These are phyloP conservation scores for Scleromitrula shiraiana DNA, from an alignment of 2,329 filamentous ascomycete genomes.

Conservation along the genomic window DNA sequence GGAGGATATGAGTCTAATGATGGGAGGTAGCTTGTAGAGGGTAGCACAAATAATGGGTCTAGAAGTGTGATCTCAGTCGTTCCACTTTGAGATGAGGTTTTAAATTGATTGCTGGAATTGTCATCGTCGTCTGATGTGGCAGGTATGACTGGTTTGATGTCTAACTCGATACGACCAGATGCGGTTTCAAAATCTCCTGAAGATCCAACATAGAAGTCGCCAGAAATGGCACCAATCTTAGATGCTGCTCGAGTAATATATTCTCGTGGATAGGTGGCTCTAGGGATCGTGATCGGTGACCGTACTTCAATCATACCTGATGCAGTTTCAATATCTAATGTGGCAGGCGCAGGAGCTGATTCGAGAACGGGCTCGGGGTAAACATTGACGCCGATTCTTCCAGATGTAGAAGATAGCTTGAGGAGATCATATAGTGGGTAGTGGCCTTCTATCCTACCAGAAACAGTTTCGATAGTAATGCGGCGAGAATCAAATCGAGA, in stretches of 20 bases:
- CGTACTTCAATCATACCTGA: conserved; percentile 22
- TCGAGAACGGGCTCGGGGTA: conserved; percentile 17
- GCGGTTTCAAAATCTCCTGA: conserved; percentile 16
- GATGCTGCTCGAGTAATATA: conserved; percentile 25
- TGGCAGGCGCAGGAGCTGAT: conserved; percentile 21
- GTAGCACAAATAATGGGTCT: conserved; percentile 13
- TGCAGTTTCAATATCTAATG: conserved; percentile 19
- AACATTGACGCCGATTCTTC: conserved; percentile 17
- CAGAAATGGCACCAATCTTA: conserved; percentile 19
- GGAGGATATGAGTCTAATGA: neutral
- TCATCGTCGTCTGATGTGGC: conserved; percentile 1
- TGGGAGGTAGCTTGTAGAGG: neutral
- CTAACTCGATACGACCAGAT: conserved; percentile 18
- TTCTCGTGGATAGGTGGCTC: conserved; percentile 20
- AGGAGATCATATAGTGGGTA: conserved; percentile 27
- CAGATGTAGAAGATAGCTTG: conserved; percentile 20
- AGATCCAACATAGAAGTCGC: conserved; percentile 23
- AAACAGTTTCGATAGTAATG: conserved; percentile 22
- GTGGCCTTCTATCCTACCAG: conserved; percentile 22
- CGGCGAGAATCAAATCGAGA: conserved; percentile 15
- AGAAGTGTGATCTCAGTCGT: conserved; percentile 17
- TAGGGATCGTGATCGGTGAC: conserved; percentile 10
- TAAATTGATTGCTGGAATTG: conserved; percentile 13
- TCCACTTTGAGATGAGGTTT: conserved; percentile 23
- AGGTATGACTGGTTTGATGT: conserved; percentile 20